Base-by-base conservation (phyloP, 2,329 filamentous ascomycete genomes). In the Arthroderma sp. region DNA sequence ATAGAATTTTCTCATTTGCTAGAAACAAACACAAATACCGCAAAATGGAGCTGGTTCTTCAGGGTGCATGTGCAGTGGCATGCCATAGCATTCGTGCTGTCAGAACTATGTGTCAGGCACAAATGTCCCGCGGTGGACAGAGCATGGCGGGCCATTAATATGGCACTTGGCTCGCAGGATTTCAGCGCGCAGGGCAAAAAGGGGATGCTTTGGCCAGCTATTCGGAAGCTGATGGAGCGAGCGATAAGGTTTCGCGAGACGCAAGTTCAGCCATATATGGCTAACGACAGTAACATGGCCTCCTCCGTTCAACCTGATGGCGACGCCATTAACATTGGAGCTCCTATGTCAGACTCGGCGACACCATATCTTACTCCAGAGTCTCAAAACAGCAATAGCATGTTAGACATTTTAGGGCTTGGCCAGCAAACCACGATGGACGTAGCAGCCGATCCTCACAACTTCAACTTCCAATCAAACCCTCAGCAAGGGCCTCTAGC, bases 1-100 rank as follows among this genome's bases (percentile, higher is more conserved):
- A 73, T 86, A 39, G 83, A 88, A 59, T 79, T 83, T 56, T 75
- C 75, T 11, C 68, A 80, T 40, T 68, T 83, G 1, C 64, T 87
- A 9, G 77, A 82, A 53, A 75, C 71, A 0, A 80, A 85, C 52
- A 66, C 70, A 32, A 67, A 71, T 8, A 80, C 75, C 0, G 67
- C 71, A 53, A 75, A 77, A 54, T 82, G 78, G 78, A 69, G 72
- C 34, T 82, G 78, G 78, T 65, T 80, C 0, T 80, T 80, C 63
- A 66, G 68, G 22, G 79, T 75, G 1, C 78, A 80, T 46, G 72
- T 78, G 52, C 78, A 81, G 54, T 81, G 77, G 77, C 76, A 80
- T 54, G 73, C 75, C 2, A 66, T 80, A 33, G 76, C 76, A 1
- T 80, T 78, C 53, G 67, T 79, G 3, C 63, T 80, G 5, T 73